Conservation (phyloP, 1,139 yeast genomes). For the Saccharomyces hybrid region DNA sequence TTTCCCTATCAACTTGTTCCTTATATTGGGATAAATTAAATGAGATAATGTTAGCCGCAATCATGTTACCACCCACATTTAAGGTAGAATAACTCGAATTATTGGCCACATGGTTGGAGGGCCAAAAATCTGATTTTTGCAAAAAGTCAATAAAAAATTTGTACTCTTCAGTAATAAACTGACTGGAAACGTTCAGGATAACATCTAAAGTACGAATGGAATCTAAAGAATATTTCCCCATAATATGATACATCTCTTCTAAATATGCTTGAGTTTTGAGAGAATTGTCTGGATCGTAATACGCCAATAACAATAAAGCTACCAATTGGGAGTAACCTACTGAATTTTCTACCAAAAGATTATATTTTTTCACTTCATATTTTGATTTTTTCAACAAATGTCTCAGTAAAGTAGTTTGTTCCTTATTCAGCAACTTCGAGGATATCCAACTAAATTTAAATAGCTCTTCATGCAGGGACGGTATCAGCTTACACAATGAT, state of each 20-base stretch:
- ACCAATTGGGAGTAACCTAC: conserved; percentile 74
- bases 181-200: conserved; percentile 45
- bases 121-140: conserved; percentile 61
- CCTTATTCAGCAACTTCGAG: conserved; percentile 17
- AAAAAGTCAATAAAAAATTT: conserved; percentile 45
- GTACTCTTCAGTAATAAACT: conserved; percentile 40
- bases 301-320: conserved; percentile 43
- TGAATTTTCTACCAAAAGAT: conserved; percentile 66
- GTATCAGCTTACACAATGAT: conserved; percentile 10
- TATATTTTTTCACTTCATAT: conserved; percentile 67
- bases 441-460: conserved; percentile 24
- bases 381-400: conserved; percentile 29
- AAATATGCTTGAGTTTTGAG: conserved; percentile 42
- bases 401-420: conserved; percentile 17
- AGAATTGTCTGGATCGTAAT: conserved; percentile 37
- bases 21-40: conserved; percentile 38
- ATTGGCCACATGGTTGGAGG: conserved; percentile 33
- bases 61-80: conserved; percentile 48
- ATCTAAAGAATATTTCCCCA: conserved; percentile 76
- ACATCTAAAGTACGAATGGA: conserved; percentile 65
- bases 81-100: conserved; percentile 28
- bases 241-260: conserved; percentile 48
- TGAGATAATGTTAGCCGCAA: conserved; percentile 55
- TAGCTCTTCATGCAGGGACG: conserved; percentile 15
- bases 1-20: conserved; percentile 34